Base-by-base conservation (phyloP, 108 stramenopile genomes). In the Skeletonema potamos region DNA sequence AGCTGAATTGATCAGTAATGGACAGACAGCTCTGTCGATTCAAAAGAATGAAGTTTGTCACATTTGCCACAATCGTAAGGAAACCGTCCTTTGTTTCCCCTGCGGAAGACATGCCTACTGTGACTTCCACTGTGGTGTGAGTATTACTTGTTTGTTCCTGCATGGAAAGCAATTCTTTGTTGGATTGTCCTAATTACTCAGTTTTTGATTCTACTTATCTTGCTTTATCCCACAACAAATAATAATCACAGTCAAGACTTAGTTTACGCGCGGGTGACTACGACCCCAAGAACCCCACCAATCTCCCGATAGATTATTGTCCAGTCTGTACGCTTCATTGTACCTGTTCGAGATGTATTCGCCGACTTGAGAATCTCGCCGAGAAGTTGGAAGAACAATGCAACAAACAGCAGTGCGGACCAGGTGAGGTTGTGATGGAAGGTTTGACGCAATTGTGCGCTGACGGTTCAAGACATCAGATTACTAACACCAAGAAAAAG, bases 61-160 rank as follows among this genome's bases (percentile, higher is more conserved):
- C 58, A 77, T 90, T 41, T 92, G 92, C 61, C 85, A 86, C 33
- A 77, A 73, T 54, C 46, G 76, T 26, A 79, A 73, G 41, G 27
- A 73, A 12, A 54, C 67, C n/a, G 70, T 56, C 1, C 33, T 78
- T 36, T 55, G 65, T 11, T 89, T 93, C 68, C 66, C 76, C 24
- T 93, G 92, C 54, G 72, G 81, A 0, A 58, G 28, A 41, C 92
- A 93, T 79, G 27, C 58, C 0, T 86, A 70, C 55, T 93, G 92
- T 67, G 76, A 75, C 11, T 44, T 37, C 58, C 92, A 93, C 69
- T 74, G 84, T 64, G 64, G 74, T 66, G 30, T 22, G 36, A 18
- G 48, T 13, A 15, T 36, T 54, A 62, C 43, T 48, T 24, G 27
- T 12, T 20, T 48, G 10, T 57, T 58, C 18, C 67, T 20, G 36